These are phyloP conservation scores for Blastocystis sp. DNA, from an alignment of 352 stramenopile genomes.

Conservation along the genomic window DNA sequence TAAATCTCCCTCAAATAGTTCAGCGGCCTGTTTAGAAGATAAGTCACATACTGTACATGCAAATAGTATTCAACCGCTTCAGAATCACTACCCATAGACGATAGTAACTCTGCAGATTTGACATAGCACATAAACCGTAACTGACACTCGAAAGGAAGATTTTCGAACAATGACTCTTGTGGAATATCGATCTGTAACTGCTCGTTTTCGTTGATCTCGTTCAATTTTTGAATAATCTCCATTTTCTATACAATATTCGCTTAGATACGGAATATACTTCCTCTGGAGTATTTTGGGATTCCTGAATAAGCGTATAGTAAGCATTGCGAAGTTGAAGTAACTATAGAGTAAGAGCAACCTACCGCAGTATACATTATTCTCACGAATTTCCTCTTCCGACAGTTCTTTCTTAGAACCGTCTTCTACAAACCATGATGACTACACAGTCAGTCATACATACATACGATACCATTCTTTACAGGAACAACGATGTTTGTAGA, in stretches of 20 bases:
- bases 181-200: not conserved
- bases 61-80: not conserved
- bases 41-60: not conserved
- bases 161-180: not conserved
- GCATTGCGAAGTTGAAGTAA: not conserved
- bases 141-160: conserved; percentile 32
- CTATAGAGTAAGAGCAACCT: not conserved
- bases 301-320: not conserved
- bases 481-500: not conserved
- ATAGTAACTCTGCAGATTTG: not conserved
- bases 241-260: not conserved
- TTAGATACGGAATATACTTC: not conserved
- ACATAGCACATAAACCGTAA: conserved; percentile 22
- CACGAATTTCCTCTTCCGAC: not conserved
- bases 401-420: not conserved
- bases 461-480: too few relatives aligned
- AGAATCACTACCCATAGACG: not conserved
- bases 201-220: not conserved
- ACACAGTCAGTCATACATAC: not conserved
- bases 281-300: not conserved
- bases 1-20: not conserved
- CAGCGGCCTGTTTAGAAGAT: not conserved
- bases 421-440: conserved; percentile 36
- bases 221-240: not conserved
- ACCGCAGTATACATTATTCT: not conserved